Percentiles rank a stretch among this genome's conserved stretches.
phyloP scores from a whole-genome alignment of 2,329 filamentous ascomycete species.

The Calonectria pseudoreteaudii region DNA sequence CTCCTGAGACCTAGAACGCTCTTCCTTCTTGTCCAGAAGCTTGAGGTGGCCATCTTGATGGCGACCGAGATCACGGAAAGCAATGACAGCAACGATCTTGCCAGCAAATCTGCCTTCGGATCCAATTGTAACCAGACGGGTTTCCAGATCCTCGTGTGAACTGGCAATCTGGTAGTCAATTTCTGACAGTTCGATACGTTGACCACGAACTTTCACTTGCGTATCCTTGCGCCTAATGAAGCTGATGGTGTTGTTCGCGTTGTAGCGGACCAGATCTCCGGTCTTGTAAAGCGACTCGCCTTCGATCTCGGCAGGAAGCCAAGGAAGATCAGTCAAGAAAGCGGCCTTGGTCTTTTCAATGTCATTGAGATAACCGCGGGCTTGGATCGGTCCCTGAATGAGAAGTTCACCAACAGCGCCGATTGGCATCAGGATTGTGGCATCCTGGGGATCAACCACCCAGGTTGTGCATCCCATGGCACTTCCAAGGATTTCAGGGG shows the following conservation, averaged over 20 bases:
- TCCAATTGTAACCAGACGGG: neutral
- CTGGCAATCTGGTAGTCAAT: constrained; percentile 10
- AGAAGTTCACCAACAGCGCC: constrained; percentile 15
- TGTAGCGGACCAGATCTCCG: constrained; percentile 18
- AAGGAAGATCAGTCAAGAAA: constrained; percentile 4
- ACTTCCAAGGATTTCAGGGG: neutral
- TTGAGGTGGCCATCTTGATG: neutral
- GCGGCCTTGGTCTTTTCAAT: neutral
- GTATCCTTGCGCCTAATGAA: constrained; percentile 16
- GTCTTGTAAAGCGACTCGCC: constrained; percentile 9
- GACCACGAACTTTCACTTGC: constrained; percentile 8
- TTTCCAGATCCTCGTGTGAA: constrained; percentile 2
- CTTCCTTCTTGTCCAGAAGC: neutral
- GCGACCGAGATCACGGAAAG: neutral
- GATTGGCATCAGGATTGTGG: neutral
- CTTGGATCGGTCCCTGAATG: constrained; percentile 7
- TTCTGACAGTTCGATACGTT: constrained; percentile 3
- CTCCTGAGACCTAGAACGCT: neutral
- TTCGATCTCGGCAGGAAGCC: neutral
- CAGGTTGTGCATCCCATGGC: neutral
- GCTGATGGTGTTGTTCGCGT: neutral
- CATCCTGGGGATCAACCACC: constrained; percentile 1
- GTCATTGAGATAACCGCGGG: constrained; percentile 15
- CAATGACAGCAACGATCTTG: neutral
- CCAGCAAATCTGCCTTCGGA: neutral